Evolutionary conservation across 176 grass and related monocot genomes (phyloP).

Genomic region (Saccharum spontaneum): DNA sequence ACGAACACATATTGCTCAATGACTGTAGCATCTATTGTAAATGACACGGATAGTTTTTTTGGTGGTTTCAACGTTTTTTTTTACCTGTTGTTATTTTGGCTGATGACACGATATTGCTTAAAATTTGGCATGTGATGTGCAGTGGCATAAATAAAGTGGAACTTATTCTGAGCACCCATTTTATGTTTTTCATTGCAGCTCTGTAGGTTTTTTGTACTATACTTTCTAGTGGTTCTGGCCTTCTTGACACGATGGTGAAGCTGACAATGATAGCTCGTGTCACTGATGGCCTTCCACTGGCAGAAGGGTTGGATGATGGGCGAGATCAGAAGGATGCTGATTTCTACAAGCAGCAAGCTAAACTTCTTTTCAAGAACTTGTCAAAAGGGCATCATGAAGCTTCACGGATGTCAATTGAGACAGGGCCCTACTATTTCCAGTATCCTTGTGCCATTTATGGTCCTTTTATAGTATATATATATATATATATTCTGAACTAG

Average conservation of each 20-base stretch:
- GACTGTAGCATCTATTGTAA: neutral
- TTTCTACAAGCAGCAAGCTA: slow-evolving; percentile 99
- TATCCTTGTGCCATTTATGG: slow-evolving; percentile 51
- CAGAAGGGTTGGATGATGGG: slow-evolving; percentile 91
- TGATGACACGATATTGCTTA: neutral
- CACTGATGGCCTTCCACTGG: slow-evolving; percentile 90
- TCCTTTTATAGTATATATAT: neutral
- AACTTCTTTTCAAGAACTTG: slow-evolving; percentile 95
- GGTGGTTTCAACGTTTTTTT: neutral
- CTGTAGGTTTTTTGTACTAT: slow-evolving; percentile 11
- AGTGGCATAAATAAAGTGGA: slow-evolving; percentile 6
- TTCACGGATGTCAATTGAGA: slow-evolving; percentile 98
- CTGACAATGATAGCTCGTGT: slow-evolving; percentile 97
- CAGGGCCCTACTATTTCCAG: slow-evolving; percentile 89
- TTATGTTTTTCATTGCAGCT: slow-evolving; percentile 7
- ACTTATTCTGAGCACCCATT: slow-evolving; percentile 4
- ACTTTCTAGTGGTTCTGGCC: slow-evolving; percentile 24
- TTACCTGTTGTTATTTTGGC: neutral
- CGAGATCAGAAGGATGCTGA: slow-evolving; percentile 80
- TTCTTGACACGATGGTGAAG: slow-evolving; percentile 80
- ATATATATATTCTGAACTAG: neutral
- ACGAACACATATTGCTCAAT: neutral
- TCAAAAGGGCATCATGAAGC: slow-evolving; percentile 89
- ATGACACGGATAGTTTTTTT: neutral
- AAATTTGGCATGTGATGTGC: neutral